Base-by-base conservation (phyloP, 768 basidiomycete species). In the Udeniomyces megalosporus region DNA sequence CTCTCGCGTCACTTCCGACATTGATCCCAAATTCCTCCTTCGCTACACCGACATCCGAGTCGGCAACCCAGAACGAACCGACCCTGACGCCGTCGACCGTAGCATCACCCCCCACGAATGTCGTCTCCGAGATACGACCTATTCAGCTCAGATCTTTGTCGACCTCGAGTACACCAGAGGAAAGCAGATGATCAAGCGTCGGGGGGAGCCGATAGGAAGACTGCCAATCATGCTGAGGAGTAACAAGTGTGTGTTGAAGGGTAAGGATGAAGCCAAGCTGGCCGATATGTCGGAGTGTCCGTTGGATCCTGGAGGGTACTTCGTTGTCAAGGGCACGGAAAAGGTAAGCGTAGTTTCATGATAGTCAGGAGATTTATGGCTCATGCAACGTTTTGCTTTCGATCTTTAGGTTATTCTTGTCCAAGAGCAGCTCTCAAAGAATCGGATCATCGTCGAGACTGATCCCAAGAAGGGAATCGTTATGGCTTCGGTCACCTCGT, bases 241-340 rank as follows among this genome's bases (percentile, higher is more conserved):
- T 72, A 92, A 84, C 78, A 89, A 95, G 74, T 99, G 95, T 73
- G 84, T 89, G 46, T 75, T 99, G 68, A 84, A 84, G 20, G 84
- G 83, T 3, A 81, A 81, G 68, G 81, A 76, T 28, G 85, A 88
- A 58, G 79, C 81, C 15, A 82, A 92, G 67, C 78, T 97, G 26
- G 95, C 95, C n/a, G 78, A 82, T 44, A 92, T 96, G 89, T 83
- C 81, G 12, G 95, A 99, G 74, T 99, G 95, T 73, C 95, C 95
- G 3, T 78, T 97, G 62, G 95, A 99, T 76, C 93, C 95, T 12
- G 95, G 95, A n/a, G 95, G 95, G 3, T 97, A 97, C 72, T 99
- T 99, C 73, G 85, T 99, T 62, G 95, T 99, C 56, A 96, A 92
- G 75, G 93, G 93, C 42, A 99, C 93, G 47, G 93, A 99, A 75